Evolutionary conservation across 352 stramenopile genomes (phyloP).

Genomic region (Globisporangium radiosum): DNA sequence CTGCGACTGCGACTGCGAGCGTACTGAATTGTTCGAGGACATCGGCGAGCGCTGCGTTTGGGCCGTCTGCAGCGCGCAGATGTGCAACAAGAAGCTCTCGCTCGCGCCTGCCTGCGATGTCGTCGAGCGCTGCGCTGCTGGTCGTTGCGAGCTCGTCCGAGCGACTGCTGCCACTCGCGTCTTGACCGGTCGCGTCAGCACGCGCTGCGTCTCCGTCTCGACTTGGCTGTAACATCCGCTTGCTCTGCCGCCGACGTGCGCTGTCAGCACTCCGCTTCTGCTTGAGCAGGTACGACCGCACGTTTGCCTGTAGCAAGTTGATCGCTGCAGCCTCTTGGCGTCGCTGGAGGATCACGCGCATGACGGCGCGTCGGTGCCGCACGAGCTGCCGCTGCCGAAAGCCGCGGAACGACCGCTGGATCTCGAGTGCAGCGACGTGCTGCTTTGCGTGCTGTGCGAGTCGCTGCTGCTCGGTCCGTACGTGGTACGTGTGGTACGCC

Average conservation of each 20-base stretch:
- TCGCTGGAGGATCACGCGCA: slow-evolving; percentile 35
- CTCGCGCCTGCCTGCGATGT: background rate
- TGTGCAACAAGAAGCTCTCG: background rate
- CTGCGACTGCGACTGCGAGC: slow-evolving; percentile 1
- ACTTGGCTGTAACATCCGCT: background rate
- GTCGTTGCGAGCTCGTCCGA: background rate
- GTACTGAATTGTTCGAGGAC: slow-evolving; percentile 11
- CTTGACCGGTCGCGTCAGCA: background rate
- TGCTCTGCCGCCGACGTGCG: background rate
- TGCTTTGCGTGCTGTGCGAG: slow-evolving; percentile 39
- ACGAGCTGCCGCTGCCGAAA: slow-evolving; percentile 41
- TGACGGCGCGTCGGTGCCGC: slow-evolving; percentile 49
- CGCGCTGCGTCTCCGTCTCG: no score
- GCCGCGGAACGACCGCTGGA: slow-evolving; percentile 58
- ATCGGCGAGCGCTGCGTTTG: background rate
- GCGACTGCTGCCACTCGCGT: background rate
- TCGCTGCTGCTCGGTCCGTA: slow-evolving; percentile 45
- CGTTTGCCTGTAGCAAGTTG: slow-evolving; percentile 57
- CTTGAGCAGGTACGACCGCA: slow-evolving; percentile 56
- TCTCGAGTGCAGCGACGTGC: slow-evolving; percentile 43
- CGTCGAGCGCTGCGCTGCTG: background rate
- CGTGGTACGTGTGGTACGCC: slow-evolving; percentile 53
- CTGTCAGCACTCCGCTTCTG: slow-evolving; percentile 8
- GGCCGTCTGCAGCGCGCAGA: background rate
- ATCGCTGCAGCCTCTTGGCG: slow-evolving; percentile 47